Base-by-base conservation (phyloP, 257 asterid genomes). In the Knoxia roxburghii region DNA sequence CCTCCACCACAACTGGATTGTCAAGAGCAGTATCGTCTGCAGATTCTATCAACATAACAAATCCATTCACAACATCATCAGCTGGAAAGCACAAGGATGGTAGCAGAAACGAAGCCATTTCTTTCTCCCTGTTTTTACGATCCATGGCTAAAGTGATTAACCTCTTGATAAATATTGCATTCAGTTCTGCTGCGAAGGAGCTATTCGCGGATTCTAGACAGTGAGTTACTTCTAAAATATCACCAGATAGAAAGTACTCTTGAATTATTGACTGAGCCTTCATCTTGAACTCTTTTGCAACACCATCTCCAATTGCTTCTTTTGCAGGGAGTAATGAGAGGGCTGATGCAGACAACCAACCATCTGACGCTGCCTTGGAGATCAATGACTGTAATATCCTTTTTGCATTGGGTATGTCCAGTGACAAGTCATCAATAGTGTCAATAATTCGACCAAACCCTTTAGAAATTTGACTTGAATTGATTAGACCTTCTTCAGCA, bases 21-120 rank as follows among this genome's bases (percentile, higher is more conserved):
- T 90, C 99, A 0, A 93, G 78, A 11, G 96, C 88, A 1, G 95
- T 90, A 70, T 93, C 99, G 2, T 90, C 99, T 1, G 97, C 99
- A 7, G 97, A 78, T 70, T 93, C 99, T 32, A 90, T 75, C 61
- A 90, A 41, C 89, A 85, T 78, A 18, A 76, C 65, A 71, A 93
- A 93, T 24, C 96, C 97, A 65, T 72, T 75, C 6, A 87, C 91
- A 50, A 90, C 89, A 67, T 90, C 95, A 8, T 88, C 96, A 15
- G 96, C 88, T 20, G 96, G 97, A 6, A 93, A 85, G 67, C 94
- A 80, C 62, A 88, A 48, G 18, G 97, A 90, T 32, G 97, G 88
- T 46, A 90, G 72, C 72, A 93, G 62, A 24, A 90, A 81, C 11
- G 97, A 90, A 46, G 99, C 99, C 99, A 90, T 93, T 73, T 93